Conservation (phyloP, 208 protist genomes). For the Porcisia hertigi region DNA sequence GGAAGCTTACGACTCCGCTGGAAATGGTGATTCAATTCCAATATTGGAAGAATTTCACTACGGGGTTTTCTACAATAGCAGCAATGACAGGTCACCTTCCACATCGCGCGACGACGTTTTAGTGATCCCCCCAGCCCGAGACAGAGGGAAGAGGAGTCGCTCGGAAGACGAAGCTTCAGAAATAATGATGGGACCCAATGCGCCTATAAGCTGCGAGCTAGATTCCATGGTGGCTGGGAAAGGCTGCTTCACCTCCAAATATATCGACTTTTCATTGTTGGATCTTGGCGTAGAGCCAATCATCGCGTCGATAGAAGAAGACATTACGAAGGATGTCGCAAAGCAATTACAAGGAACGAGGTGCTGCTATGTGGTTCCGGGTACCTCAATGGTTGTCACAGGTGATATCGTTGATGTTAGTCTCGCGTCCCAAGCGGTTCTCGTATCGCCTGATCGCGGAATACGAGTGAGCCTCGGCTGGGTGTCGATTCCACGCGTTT, state of each 20-base stretch:
- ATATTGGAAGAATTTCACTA: neutral
- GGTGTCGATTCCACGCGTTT: slow-evolving; percentile 47
- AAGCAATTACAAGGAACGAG: slow-evolving; percentile 28
- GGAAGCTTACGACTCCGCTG: neutral
- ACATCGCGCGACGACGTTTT: neutral
- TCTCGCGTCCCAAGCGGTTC: slow-evolving; percentile 27
- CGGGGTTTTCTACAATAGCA: slow-evolving; percentile 1
- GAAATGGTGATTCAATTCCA: slow-evolving; percentile 1
- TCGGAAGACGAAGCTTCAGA: slow-evolving; percentile 4
- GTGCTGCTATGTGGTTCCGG: slow-evolving; percentile 60
- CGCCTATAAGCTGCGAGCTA: slow-evolving; percentile 23
- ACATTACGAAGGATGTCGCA: slow-evolving; percentile 15
- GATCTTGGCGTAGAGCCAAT: slow-evolving; percentile 24
- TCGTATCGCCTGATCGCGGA: slow-evolving; percentile 57
- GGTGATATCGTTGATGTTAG: slow-evolving; percentile 57
- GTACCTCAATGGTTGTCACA: slow-evolving; percentile 56
- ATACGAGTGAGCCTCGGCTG: slow-evolving; percentile 39
- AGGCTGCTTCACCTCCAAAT: slow-evolving; percentile 24
- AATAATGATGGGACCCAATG: neutral
- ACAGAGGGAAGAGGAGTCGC: slow-evolving; percentile 21
- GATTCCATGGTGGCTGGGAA: slow-evolving; percentile 11
- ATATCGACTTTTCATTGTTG: slow-evolving; percentile 25
- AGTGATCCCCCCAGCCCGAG: neutral
- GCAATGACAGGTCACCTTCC: neutral
- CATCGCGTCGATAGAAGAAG: neutral